Base-by-base conservation (phyloP, 176 grass and related monocot genomes). In the Chloris gayana region DNA sequence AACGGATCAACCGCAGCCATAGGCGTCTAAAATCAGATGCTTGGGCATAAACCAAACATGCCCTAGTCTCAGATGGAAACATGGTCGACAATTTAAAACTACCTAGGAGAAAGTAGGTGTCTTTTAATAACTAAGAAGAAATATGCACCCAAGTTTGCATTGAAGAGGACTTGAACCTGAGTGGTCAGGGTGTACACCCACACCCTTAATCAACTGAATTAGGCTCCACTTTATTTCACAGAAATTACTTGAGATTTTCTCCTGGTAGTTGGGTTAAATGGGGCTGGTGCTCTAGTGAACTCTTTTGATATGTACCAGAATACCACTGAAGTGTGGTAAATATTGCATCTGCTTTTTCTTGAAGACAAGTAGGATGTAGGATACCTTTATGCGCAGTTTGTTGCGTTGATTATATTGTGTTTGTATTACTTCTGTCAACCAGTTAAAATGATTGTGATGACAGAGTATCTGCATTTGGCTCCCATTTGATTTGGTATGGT, bases 211-310 rank as follows among this genome's bases (percentile, higher is more conserved):
- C 45, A 47, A 47, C 45, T 51, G 49, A 51, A 21, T 1, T 51
- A 51, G 49, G 49, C 17, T 51, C 49, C 42, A 17, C 21, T 51
- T 51, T 51, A 51, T 51, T 51, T 51, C 49, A 51, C 49, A 21
- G 18, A 27, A 60, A 60, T n/a, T 25, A 58, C n/a, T 57, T 57
- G 61, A 68, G 24, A 14, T 57, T 84, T 72, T 34, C 21, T 69
- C 19, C 58, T 60, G 29, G 51, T 70, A 34, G 3, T 62, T 61
- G 29, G 6, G 32, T 49, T 27, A 39, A 22, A 69, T 60, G 29
- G 29, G 10, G 30, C 56, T 78, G 12, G 41, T 71, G 83, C 19
- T 0, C 42, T 61, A n/a, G 37, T 37, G 46, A 63, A 63, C 25
- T 49, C 2, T 64, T 71, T 70, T 63, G 46, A 49, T 71, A 62